phyloP scores from a whole-genome alignment of 2,329 filamentous ascomycete genomes.

The Colletotrichum truncatum region DNA sequence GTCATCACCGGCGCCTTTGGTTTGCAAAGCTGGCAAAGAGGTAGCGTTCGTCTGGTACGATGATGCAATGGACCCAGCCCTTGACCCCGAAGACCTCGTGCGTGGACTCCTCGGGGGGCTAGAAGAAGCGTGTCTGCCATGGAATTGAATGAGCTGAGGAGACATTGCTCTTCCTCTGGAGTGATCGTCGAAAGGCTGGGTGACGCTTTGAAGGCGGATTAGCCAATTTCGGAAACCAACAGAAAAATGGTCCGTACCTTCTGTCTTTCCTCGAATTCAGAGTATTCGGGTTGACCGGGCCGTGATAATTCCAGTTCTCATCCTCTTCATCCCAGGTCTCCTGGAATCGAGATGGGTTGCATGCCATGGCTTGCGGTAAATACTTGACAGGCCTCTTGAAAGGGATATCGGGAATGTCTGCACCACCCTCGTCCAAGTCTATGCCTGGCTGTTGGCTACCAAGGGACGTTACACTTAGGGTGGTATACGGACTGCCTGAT shows the following conservation, averaged over 20 bases:
- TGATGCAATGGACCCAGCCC: constrained; percentile 38
- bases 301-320: constrained; percentile 17
- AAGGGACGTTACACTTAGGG: constrained; percentile 10
- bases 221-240: not conserved
- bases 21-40: constrained; percentile 33
- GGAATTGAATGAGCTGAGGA: constrained; percentile 30
- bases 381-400: constrained; percentile 20
- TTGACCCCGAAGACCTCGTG: constrained; percentile 38
- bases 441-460: not conserved
- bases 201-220: not conserved
- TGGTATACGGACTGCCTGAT: not conserved
- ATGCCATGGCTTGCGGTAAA: not conserved
- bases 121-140: constrained; percentile 34
- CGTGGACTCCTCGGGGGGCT: constrained; percentile 37
- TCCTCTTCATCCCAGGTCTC: constrained; percentile 27
- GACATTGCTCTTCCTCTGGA: constrained; percentile 15
- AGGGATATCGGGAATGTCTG: constrained; percentile 36
- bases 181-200: not conserved
- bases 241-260: not conserved
- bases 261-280: not conserved
- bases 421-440: constrained; percentile 25
- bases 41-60: constrained; percentile 38
- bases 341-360: constrained; percentile 12
- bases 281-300: constrained; percentile 17
- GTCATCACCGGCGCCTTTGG: constrained; percentile 33